phyloP scores from a whole-genome alignment of 441 rosid species.

The Aquilaria agallochum region DNA sequence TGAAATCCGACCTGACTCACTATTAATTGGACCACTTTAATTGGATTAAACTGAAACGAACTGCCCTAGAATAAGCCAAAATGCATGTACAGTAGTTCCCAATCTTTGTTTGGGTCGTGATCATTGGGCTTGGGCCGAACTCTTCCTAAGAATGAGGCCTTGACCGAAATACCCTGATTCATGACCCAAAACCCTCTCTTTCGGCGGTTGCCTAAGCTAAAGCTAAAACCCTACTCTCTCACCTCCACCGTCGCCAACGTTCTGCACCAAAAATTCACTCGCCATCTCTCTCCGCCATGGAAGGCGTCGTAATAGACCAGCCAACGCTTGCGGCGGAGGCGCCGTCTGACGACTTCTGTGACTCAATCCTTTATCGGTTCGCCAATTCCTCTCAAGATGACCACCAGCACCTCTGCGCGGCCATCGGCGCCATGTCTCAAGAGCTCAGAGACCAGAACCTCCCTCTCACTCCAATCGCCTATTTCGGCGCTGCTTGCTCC shows the following conservation, averaged over 20 bases:
- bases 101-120: no score
- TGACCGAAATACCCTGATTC: neutral
- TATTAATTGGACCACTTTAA: no score
- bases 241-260: constrained; percentile 3
- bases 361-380: constrained; percentile 47
- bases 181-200: neutral
- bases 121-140: no score
- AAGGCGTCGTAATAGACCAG: constrained; percentile 34
- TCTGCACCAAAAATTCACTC: neutral
- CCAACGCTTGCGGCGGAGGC: neutral
- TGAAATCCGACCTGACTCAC: no score
- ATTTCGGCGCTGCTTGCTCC: constrained; percentile 56
- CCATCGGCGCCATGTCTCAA: constrained; percentile 69
- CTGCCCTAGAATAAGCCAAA: no score
- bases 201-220: constrained; percentile 22
- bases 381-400: constrained; percentile 49
- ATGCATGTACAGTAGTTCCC: no score
- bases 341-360: constrained; percentile 45
- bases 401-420: constrained; percentile 60
- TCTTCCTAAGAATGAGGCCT: no score
- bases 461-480: constrained; percentile 57
- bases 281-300: constrained; percentile 19
- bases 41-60: no score
- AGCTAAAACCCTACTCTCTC: neutral
- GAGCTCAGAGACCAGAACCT: constrained; percentile 65